Evolutionary conservation across 306 rosid genomes (phyloP), one percentile per base, ranked within the genome.

Genomic region (cucumber (Cucumis sativus)): DNA sequence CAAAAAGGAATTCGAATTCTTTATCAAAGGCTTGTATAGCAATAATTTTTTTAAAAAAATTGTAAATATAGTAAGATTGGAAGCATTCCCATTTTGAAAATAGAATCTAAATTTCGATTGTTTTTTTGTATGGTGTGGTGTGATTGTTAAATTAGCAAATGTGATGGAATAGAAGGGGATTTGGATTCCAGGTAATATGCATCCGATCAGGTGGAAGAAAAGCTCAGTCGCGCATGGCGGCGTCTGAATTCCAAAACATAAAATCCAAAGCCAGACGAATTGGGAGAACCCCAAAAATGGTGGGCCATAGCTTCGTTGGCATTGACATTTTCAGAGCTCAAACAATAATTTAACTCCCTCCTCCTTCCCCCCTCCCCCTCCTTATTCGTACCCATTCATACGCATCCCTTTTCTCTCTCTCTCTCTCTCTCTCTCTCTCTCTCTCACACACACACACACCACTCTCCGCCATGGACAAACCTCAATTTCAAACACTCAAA

Each of bases 261-360:
- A 73, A 73, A 78, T 70, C 83, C 85, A 76, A 77, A 77, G 77
- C 80, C 45, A 52, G 78, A 79, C 79, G 84, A 81, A 62, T 77
- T 59, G 61, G 74, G 75, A 67, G 79, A 78, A 82, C 71, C 76
- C 75, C 90, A 87, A 84, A 86, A 81, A 58, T 40, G 2, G 10
- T 52, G 85, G 96, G 96, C 90, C 75, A 96, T 86, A 73, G 91
- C 95, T 90, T 90, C 90, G 96, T 90, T 92, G 96, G 91, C 96
- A 85, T 92, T 90, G 90, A 88, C 97, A 94, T 87, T 94, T 91
- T 87, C 84, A 82, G 87, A 84, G 74, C 91, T 82, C 84, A 52
- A 78, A 78, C 89, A 84, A 91, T 88, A 80, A 85, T 88, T 87
- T 85, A 82, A 87, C 86, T 15, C 77, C 55, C 79, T 82, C 56